Base-by-base conservation (phyloP, 768 basidiomycete species). In the Aureoboletus auriporus region DNA sequence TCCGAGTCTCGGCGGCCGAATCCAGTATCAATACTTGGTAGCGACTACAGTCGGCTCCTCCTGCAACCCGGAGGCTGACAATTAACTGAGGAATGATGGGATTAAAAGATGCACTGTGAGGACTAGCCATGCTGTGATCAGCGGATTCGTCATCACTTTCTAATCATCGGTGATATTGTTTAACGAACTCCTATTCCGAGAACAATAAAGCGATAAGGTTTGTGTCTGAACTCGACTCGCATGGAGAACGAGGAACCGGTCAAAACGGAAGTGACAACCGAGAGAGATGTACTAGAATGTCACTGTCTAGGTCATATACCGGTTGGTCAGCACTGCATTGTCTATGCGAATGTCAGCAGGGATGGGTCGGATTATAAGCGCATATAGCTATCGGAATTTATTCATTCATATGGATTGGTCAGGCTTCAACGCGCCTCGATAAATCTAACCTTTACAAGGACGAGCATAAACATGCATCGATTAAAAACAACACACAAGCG, bases 1-100 rank as follows among this genome's bases (percentile, higher is more conserved):
- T 12, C n/a, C n/a, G n/a, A n/a, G n/a, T n/a, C 12, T 31, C 30
- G 30, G 30, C 30, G 8, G 0, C 52, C 55, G n/a, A 54, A 57
- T 13, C 55, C 57, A 9, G 39, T 51, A 17, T 58, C 52, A 23
- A 58, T 23, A 3, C 45, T 8, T 34, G 44, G 30, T 39, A 42
- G 12, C 8, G 37, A 5, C 17, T 16, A 9, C 9, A 30, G 16
- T 16, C 1, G 29, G 43, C 44, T 4, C 16, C 10, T 46, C 39
- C 13, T 44, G 47, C 33, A 49, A 9, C 8, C 14, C 57, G 49
- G 16, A 58, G 27, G 37, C 23, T 41, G 4, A 58, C 42, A 33
- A 57, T 44, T 28, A 57, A 57, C 10, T 51, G 46, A 6, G 56
- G 56, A 23, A 55, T 50, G 9, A 58, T 14, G 16, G 35, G 35